A percentile compares a stretch with the other conserved stretches of the same genome.
Conservation (phyloP, 768 basidiomycete genomes). For the Symmetrospora coprosmae region DNA sequence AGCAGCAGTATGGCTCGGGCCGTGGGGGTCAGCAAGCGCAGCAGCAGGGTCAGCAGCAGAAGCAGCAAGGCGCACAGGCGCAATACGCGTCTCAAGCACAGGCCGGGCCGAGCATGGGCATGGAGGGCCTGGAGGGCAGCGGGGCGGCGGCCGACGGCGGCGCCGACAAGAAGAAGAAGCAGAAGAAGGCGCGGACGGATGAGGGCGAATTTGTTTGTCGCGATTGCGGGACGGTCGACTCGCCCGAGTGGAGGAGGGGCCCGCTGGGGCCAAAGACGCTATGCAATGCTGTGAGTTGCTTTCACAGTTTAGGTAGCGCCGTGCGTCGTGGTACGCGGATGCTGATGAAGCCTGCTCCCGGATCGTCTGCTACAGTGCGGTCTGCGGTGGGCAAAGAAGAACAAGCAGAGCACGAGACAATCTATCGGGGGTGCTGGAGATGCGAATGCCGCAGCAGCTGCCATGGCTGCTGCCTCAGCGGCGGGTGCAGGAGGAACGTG, state of each 20-base stretch:
- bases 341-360: not conserved
- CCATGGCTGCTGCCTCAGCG: too few species aligned
- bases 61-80: not conserved
- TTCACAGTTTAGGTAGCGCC: not conserved
- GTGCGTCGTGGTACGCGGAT: not conserved
- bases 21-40: not conserved
- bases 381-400: constrained; percentile 18
- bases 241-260: constrained; percentile 93
- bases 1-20: not conserved
- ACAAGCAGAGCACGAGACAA: constrained; percentile 5
- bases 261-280: constrained; percentile 89
- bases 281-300: constrained; percentile 55
- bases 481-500: too few species aligned
- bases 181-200: constrained; percentile 29
- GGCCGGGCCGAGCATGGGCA: not conserved
- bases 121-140: not conserved
- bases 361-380: not conserved
- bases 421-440: constrained; percentile 7
- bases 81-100: not conserved
- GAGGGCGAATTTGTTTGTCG: constrained; percentile 33
- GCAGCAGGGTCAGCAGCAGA: not conserved
- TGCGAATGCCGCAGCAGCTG: too few species aligned
- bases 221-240: constrained; percentile 83
- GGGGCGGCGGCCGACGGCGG: constrained; percentile 18
- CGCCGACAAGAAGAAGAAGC: constrained; percentile 26